Conservation (phyloP, 441 rosid species). For the Rhodomyrtus psidioides region DNA sequence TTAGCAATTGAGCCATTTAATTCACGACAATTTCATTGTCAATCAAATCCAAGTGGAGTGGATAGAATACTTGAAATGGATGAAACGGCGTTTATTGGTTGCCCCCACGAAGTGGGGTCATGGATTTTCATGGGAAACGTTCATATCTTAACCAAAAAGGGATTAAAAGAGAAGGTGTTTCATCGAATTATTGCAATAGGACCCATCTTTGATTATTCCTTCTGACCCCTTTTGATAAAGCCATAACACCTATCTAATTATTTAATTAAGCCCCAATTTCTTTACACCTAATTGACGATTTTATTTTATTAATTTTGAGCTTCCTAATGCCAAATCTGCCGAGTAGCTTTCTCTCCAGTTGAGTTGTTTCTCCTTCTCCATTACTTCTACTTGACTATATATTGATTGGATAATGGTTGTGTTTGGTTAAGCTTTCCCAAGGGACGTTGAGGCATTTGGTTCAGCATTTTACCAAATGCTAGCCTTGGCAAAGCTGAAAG, state of each 20-base stretch:
- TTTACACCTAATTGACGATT: not conserved
- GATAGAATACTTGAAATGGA: not conserved
- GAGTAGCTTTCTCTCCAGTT: not conserved
- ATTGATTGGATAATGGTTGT: not conserved
- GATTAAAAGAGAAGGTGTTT: constrained; percentile 23
- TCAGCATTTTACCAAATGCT: no score
- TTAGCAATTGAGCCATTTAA: not conserved
- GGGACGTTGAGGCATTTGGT: no score
- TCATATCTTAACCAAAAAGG: constrained; percentile 30
- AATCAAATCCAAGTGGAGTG: not conserved
- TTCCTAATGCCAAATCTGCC: not conserved
- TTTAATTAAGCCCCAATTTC: not conserved
- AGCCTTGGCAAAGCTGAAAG: no score
- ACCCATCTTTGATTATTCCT: constrained; percentile 33
- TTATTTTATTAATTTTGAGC: not conserved
- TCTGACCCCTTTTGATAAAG: constrained; percentile 50
- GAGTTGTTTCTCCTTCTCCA: not conserved
- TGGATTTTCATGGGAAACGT: not conserved
- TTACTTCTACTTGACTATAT: not conserved
- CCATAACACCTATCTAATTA: constrained; percentile 27
- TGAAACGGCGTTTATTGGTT: not conserved
- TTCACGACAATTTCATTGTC: not conserved
- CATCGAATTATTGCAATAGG: constrained; percentile 19
- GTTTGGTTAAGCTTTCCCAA: no score
- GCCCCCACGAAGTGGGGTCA: not conserved